Conservation (phyloP, 2,329 filamentous ascomycete species). For the Scopulariopsis brevicaulis region DNA sequence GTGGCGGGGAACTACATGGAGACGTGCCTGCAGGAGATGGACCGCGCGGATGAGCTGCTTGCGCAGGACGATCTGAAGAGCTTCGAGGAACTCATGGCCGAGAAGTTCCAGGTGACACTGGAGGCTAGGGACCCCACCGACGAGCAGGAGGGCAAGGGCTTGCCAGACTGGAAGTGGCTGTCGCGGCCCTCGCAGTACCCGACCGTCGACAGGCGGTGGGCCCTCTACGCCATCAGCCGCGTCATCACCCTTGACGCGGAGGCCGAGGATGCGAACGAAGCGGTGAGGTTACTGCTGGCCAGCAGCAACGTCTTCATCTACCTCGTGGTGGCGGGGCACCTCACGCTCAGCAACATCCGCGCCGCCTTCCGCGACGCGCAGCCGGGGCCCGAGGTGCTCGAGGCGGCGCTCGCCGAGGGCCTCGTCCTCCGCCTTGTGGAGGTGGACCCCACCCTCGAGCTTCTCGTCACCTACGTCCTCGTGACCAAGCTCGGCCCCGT, state of each 20-base stretch:
- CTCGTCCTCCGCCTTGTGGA: constrained; percentile 51
- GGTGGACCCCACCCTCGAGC: constrained; percentile 56
- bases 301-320: constrained; percentile 46
- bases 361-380: constrained; percentile 42
- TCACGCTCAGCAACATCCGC: constrained; percentile 47
- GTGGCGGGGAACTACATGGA: constrained; percentile 36
- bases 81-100: constrained; percentile 38
- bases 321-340: constrained; percentile 46
- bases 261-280: constrained; percentile 19
- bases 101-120: constrained; percentile 34
- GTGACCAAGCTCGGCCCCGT: constrained; percentile 52
- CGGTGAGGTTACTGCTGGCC: constrained; percentile 22
- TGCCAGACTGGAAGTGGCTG: constrained; percentile 40
- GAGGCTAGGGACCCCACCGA: constrained; percentile 6
- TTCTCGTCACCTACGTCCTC: constrained; percentile 54
- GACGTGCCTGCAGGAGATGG: constrained; percentile 29
- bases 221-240: constrained; percentile 51
- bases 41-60: constrained; percentile 35
- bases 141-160: constrained; percentile 11
- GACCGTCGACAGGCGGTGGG: constrained; percentile 52
- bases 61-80: constrained; percentile 28
- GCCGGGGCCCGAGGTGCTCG: constrained; percentile 26
- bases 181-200: constrained; percentile 31
- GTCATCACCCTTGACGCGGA: constrained; percentile 43
- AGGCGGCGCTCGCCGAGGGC: constrained; percentile 40